Evolutionary conservation across 108 stramenopile species (phyloP).

Genomic region (Conticribra guillardii): DNA sequence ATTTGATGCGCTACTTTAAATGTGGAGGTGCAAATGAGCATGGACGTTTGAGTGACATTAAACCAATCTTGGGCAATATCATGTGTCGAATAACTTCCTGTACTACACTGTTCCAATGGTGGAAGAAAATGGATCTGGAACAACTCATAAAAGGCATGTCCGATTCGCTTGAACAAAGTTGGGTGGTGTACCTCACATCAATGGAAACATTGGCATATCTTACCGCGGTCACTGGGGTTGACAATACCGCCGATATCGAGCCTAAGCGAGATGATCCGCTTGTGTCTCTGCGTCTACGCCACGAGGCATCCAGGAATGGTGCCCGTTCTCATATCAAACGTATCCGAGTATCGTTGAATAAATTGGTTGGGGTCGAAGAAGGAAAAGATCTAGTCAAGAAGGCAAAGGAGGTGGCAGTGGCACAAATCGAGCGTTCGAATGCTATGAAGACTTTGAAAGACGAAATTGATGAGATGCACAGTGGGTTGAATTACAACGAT

Average conservation of each 20-base stretch:
- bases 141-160: constrained; percentile 19
- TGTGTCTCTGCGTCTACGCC: constrained; percentile 31
- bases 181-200: constrained; percentile 39
- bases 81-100: not conserved
- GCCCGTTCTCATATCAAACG: constrained; percentile 43
- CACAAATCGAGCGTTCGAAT: constrained; percentile 20
- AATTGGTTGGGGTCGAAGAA: constrained; percentile 35
- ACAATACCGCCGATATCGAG: not conserved
- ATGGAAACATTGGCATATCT: constrained; percentile 29
- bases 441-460: constrained; percentile 16
- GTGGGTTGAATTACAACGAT: no score
- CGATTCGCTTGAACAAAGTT: constrained; percentile 44
- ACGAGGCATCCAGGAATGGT: constrained; percentile 24
- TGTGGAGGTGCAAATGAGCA: no score
- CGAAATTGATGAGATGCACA: constrained; percentile 41
- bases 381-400: constrained; percentile 38
- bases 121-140: constrained; percentile 35
- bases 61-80: no score
- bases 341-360: constrained; percentile 35
- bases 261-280: constrained; percentile 31
- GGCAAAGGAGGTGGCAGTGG: constrained; percentile 26
- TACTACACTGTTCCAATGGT: constrained; percentile 30
- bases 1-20: not conserved
- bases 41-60: no score
- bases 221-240: constrained; percentile 21